Conservation (phyloP, 1,284 basidiomycete genomes). For the Trametes versicolor region DNA sequence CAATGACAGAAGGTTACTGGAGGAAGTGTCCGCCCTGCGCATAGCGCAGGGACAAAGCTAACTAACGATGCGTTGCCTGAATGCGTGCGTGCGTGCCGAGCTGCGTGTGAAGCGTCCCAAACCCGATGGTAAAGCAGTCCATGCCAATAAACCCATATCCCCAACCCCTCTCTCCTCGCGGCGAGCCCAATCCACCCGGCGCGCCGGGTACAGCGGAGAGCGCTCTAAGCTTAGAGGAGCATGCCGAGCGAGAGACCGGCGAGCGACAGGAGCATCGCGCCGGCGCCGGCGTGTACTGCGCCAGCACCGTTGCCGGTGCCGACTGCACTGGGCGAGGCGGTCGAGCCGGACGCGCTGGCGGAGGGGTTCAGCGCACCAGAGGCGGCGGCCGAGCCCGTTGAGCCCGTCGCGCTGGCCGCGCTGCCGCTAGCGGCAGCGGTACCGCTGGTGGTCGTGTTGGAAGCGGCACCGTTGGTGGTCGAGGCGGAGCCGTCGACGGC, state of each 20-base stretch:
- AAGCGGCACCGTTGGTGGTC: constrained; percentile 24
- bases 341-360: constrained; percentile 21
- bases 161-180: constrained; percentile 9
- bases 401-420: constrained; percentile 31
- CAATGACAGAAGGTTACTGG: constrained; percentile 28
- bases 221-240: constrained; percentile 41
- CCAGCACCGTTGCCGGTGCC: constrained; percentile 36
- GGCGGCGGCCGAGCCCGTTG: constrained; percentile 20
- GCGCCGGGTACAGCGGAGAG: neutral
- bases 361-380: constrained; percentile 9
- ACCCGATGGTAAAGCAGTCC: constrained; percentile 14
- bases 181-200: constrained; percentile 29
- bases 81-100: constrained; percentile 8
- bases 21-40: constrained; percentile 30
- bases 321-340: constrained; percentile 33
- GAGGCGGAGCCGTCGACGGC: constrained; percentile 30
- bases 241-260: constrained; percentile 49
- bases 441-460: constrained; percentile 10
- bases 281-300: constrained; percentile 36
- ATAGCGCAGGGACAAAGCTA: constrained; percentile 30
- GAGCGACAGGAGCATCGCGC: constrained; percentile 45
- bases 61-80: constrained; percentile 21
- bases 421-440: constrained; percentile 15
- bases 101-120: constrained; percentile 18
- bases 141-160: constrained; percentile 11